Evolutionary conservation across 2,329 filamentous ascomycete species (phyloP), one percentile per base, ranked within the genome.

Genomic region (Thermoascus crustaceus): DNA sequence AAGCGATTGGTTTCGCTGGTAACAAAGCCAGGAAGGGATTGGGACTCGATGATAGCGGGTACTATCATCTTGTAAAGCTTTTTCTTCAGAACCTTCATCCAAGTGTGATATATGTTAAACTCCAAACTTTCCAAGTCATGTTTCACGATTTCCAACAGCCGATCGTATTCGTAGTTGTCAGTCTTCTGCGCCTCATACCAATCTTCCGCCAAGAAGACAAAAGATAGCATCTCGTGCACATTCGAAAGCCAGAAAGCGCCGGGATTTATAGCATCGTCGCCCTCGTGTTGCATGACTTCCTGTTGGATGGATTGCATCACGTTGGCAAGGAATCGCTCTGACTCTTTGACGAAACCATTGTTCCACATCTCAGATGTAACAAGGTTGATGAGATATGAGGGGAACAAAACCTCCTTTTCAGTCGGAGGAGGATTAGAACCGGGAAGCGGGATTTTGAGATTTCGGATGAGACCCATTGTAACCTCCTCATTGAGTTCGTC

Each of bases 311-410:
- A 94, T 66, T 96, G 91, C 91, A 98, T 98, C 46, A 98, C 91
- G 54, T 96, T 98, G 55, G 91, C 91, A 44, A 98, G 73, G 76
- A 98, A 98, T 37, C 89, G 84, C 66, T 98, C 91, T 3, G 91
- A 96, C 66, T 98, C 91, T 71, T 98, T 98, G 52, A 98, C 91
- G 57, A 95, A 98, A 30, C 91, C 91, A 53, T 98, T 98, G 71
- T 98, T 98, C 91, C 91, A 98, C 91, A 98, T 98, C 69, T 98
- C 91, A 10, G 88, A 96, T 8, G 91, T 98, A 45, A 98, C 91
- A 42, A 98, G 74, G 64, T 98, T 98, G 71, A 98, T 98, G 51
- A 98, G 80, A 62, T 96, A 98, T 7, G 91, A 89, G 21, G 91
- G 91, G 80, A 98, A 98, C 34, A 98, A 73, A 14, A 98, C 89